Percentiles rank a stretch among this genome's conserved stretches.
Conservation (phyloP, 306 rosid genomes). For the Macrotyloma uniflorum region DNA sequence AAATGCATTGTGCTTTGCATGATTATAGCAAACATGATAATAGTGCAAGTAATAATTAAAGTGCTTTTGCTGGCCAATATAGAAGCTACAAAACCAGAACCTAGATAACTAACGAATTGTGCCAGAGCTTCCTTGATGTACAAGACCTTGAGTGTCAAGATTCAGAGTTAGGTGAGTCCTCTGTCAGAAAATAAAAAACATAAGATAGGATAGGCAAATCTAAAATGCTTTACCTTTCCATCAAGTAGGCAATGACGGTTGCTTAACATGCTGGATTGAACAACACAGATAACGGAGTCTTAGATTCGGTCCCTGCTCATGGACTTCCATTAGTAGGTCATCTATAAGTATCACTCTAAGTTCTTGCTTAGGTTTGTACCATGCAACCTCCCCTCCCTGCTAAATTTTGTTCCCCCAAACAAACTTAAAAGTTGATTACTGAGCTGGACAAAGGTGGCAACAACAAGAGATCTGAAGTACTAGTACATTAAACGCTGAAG, state of each 20-base stretch:
- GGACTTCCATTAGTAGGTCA: not conserved
- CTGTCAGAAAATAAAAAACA: slow-evolving; percentile 14
- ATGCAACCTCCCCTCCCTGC: not conserved
- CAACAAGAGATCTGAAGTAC: not conserved
- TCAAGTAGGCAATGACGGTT: slow-evolving; percentile 2
- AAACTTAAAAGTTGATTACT: not conserved
- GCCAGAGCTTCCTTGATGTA: slow-evolving; percentile 33
- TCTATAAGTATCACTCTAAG: slow-evolving; percentile 4
- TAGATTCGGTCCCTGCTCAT: slow-evolving; percentile 2
- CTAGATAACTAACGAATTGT: slow-evolving; percentile 18
- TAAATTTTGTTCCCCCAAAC: not conserved
- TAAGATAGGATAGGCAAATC: slow-evolving; percentile 4
- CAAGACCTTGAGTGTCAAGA: slow-evolving; percentile 36
- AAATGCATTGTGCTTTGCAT: not conserved
- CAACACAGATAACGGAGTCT: not conserved
- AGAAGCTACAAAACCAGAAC: not conserved
- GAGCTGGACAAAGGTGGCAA: not conserved
- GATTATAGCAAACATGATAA: not conserved
- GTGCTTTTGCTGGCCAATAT: not conserved
- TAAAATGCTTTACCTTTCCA: slow-evolving; percentile 25
- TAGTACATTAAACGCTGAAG: not conserved
- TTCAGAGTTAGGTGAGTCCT: slow-evolving; percentile 38
- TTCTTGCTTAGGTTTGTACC: slow-evolving; percentile 3
- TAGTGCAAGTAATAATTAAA: not conserved
- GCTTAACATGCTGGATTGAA: slow-evolving; percentile 11